Evolutionary conservation across 2,329 filamentous ascomycete species (phyloP).

Genomic region (Chaetoscypha palmicola): DNA sequence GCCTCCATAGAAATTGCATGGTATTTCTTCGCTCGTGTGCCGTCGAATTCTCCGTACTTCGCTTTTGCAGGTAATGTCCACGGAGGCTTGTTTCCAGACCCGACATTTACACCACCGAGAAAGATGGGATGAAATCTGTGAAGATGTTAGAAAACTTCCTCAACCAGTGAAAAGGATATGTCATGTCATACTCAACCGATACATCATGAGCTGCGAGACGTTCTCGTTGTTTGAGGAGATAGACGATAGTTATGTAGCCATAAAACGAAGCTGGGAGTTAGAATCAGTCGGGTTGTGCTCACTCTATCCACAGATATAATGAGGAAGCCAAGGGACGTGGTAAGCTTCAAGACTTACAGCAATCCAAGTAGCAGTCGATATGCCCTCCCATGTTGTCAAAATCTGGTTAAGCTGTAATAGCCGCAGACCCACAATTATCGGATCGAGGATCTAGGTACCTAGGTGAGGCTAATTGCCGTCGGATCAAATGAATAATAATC

Average conservation of each 20-base stretch:
- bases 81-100: constrained; percentile 63
- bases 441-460: no score
- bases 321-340: no score
- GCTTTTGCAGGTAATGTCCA: constrained; percentile 66
- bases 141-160: background rate
- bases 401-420: no score
- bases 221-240: constrained; percentile 50
- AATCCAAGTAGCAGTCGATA: constrained; percentile 62
- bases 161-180: background rate
- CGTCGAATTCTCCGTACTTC: constrained; percentile 46
- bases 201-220: constrained; percentile 52
- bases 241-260: constrained; percentile 49
- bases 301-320: no score
- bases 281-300: background rate
- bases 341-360: constrained; percentile 46
- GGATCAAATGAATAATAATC: no score
- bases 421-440: no score
- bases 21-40: constrained; percentile 41
- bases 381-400: constrained; percentile 51
- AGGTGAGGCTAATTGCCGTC: no score
- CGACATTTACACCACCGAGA: constrained; percentile 58
- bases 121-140: constrained; percentile 64
- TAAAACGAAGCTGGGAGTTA: constrained; percentile 52
- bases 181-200: constrained; percentile 53
- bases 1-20: constrained; percentile 39